Conservation (phyloP, 2,329 filamentous ascomycete genomes). For the Diaporthe citri region DNA sequence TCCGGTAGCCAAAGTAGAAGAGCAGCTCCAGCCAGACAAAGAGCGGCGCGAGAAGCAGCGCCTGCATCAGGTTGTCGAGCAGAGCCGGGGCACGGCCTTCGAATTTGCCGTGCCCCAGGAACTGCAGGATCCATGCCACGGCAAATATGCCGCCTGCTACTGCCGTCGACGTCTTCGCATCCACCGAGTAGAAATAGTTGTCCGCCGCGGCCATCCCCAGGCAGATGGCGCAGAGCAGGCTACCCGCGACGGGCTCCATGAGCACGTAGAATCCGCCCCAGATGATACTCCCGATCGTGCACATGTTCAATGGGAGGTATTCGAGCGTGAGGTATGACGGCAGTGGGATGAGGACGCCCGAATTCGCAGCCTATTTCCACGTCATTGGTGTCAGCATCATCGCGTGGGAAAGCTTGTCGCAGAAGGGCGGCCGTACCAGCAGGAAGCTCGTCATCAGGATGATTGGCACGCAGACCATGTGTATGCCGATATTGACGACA, state of each 20-base stretch:
- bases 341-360: slow-evolving; percentile 71
- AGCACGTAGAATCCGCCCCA: slow-evolving; percentile 89
- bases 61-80: slow-evolving; percentile 91
- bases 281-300: slow-evolving; percentile 72
- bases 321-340: slow-evolving; percentile 77
- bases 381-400: not conserved
- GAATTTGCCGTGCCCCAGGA: slow-evolving; percentile 90
- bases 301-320: slow-evolving; percentile 75
- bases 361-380: slow-evolving; percentile 67
- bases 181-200: slow-evolving; percentile 78
- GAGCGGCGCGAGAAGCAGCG: slow-evolving; percentile 91
- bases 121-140: slow-evolving; percentile 87
- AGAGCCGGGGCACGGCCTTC: slow-evolving; percentile 90
- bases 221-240: slow-evolving; percentile 80
- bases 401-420: not conserved
- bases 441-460: slow-evolving; percentile 79
- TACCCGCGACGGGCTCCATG: slow-evolving; percentile 93
- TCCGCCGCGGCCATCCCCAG: slow-evolving; percentile 79
- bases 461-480: slow-evolving; percentile 83
- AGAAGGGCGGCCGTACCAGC: slow-evolving; percentile 67
- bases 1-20: slow-evolving; percentile 91
- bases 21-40: slow-evolving; percentile 98
- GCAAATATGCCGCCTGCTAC: slow-evolving; percentile 76
- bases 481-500: slow-evolving; percentile 80
- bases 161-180: slow-evolving; percentile 63